phyloP scores from a whole-genome alignment of 768 basidiomycete species.

The Nidularia sp. region DNA sequence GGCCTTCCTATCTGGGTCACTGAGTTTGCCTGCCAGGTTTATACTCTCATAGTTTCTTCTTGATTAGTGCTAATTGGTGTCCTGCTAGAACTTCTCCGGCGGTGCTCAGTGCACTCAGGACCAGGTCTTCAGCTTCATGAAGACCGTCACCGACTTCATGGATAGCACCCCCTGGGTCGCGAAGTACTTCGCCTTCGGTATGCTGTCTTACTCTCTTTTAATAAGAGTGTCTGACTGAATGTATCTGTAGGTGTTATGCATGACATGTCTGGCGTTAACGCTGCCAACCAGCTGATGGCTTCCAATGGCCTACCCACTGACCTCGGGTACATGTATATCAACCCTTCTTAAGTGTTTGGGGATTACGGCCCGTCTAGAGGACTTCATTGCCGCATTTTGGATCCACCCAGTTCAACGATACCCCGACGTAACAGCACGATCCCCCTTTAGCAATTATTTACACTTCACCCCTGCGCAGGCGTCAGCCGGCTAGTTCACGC shows the following conservation, averaged over 20 bases:
- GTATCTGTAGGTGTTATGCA: conserved; percentile 48
- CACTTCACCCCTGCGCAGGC: conserved; percentile 9
- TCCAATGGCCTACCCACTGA: conserved; percentile 39
- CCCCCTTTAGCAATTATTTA: conserved; percentile 11
- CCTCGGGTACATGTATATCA: conserved; percentile 51
- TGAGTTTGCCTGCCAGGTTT: conserved; percentile 69
- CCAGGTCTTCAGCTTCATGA: conserved; percentile 48
- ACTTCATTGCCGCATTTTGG: too few relatives aligned
- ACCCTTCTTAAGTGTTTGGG: conserved; percentile 14
- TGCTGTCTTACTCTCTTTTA: conserved; percentile 11
- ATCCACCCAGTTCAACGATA: conserved; percentile 16
- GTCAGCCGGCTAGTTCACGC: too few relatives aligned
- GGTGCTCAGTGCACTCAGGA: conserved; percentile 32
- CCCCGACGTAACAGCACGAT: conserved; percentile 15
- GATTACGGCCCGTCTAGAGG: background rate
- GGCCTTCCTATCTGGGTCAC: conserved; percentile 50
- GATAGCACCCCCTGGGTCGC: conserved; percentile 36
- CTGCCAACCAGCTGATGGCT: conserved; percentile 47
- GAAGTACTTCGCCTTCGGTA: conserved; percentile 59
- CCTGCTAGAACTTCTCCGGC: conserved; percentile 51
- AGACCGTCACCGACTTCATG: conserved; percentile 36
- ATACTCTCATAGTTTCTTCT: background rate
- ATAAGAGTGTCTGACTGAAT: background rate
- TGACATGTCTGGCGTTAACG: conserved; percentile 54
- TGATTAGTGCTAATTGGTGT: background rate